A percentile compares a stretch with the other conserved stretches of the same genome.
phyloP scores from a whole-genome alignment of 768 basidiomycete genomes.

The Termitomyces sp. region DNA sequence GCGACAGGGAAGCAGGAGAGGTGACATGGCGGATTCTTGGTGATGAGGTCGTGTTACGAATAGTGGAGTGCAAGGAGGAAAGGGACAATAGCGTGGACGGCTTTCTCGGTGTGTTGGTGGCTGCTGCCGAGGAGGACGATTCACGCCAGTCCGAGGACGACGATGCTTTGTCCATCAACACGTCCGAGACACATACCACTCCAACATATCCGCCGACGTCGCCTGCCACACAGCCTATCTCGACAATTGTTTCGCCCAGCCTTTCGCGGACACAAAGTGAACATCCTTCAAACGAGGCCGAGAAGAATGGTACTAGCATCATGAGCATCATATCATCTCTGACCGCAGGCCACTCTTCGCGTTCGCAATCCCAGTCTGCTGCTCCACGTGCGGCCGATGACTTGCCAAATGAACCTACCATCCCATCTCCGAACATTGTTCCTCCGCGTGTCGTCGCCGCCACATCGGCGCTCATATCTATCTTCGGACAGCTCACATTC shows the following conservation, averaged over 20 bases:
- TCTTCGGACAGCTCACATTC: slow-evolving; percentile 69
- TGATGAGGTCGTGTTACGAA: slow-evolving; percentile 59
- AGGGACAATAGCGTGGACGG: slow-evolving; percentile 18
- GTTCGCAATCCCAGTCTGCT: slow-evolving; percentile 56
- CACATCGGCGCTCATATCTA: slow-evolving; percentile 53
- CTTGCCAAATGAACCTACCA: slow-evolving; percentile 20
- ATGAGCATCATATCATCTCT: slow-evolving; percentile 63
- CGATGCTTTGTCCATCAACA: slow-evolving; percentile 34
- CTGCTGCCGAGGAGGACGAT: slow-evolving; percentile 28
- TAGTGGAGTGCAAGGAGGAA: slow-evolving; percentile 31
- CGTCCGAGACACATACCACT: slow-evolving; percentile 33
- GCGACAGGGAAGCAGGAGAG: slow-evolving; percentile 31
- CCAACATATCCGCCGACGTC: slow-evolving; percentile 21
- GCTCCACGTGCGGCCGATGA: slow-evolving; percentile 35
- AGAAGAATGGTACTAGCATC: slow-evolving; percentile 28
- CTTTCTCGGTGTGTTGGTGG: slow-evolving; percentile 36
- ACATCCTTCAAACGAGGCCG: slow-evolving; percentile 31
- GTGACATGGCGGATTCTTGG: slow-evolving; percentile 56
- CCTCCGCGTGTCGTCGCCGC: slow-evolving; percentile 51
- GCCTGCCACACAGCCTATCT: slow-evolving; percentile 7
- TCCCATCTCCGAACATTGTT: slow-evolving; percentile 15
- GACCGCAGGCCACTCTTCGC: slow-evolving; percentile 44
- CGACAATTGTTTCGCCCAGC: slow-evolving; percentile 42
- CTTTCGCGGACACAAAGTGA: slow-evolving; percentile 59
- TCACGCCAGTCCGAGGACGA: slow-evolving; percentile 28